Evolutionary conservation across 164 flowering plant species (phyloP).

Genomic region (Pachysandra terminalis): DNA sequence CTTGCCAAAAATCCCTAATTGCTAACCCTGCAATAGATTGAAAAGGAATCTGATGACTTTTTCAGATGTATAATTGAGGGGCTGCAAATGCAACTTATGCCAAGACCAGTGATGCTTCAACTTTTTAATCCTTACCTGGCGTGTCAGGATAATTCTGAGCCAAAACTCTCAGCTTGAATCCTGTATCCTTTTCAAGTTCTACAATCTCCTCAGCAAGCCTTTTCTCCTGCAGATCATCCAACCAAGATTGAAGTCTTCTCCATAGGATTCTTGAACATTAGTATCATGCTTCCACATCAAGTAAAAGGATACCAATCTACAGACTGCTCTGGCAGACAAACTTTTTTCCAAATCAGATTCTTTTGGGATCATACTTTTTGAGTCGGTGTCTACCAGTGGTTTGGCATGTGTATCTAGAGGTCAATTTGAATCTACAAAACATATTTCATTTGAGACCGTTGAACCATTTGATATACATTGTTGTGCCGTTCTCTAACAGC

Average conservation of each 20-base stretch:
- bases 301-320: background rate
- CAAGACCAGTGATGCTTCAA: background rate
- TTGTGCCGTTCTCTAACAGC: too few relatives aligned
- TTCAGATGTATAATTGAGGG: too few relatives aligned
- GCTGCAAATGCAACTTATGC: background rate
- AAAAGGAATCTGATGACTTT: background rate
- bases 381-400: background rate
- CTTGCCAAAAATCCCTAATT: constrained; percentile 85
- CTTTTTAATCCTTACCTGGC: constrained; percentile 51
- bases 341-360: background rate
- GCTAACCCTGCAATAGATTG: constrained; percentile 78
- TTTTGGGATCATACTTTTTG: too few relatives aligned
- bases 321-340: background rate
- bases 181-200: constrained; percentile 79
- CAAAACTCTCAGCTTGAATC: constrained; percentile 82
- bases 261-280: background rate
- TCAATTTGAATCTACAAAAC: background rate
- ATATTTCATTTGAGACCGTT: too few relatives aligned
- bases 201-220: constrained; percentile 71
- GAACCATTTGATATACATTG: too few relatives aligned
- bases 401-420: background rate
- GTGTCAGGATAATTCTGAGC: constrained; percentile 99
- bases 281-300: background rate
- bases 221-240: constrained; percentile 51
- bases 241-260: constrained; percentile 2